Evolutionary conservation across 2,329 filamentous ascomycete genomes (phyloP).

Genomic region (Fusarium poae): DNA sequence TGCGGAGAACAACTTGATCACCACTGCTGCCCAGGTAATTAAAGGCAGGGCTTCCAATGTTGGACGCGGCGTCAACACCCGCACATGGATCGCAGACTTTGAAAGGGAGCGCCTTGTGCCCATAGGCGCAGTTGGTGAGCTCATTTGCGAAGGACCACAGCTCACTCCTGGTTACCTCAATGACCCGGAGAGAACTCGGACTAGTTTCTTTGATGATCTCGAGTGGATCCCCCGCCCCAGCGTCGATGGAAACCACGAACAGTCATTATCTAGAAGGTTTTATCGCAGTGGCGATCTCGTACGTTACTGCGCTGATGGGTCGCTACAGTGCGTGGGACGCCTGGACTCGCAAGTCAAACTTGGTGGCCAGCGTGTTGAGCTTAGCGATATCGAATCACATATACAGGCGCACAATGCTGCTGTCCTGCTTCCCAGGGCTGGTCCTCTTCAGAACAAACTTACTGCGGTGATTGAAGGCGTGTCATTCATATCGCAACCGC

Average conservation of each 20-base stretch:
- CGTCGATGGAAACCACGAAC: not conserved
- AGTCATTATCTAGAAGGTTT: not conserved
- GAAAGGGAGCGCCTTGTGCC: not conserved
- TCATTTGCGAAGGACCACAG: not conserved
- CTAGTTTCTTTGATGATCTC: not conserved
- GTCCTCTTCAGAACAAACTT: not conserved
- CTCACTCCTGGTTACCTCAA: not conserved
- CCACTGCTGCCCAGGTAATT: not conserved
- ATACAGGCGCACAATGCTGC: not conserved
- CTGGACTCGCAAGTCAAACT: not conserved
- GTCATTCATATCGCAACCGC: not conserved
- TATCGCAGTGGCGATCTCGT: slow-evolving; percentile 1
- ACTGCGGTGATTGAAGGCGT: not conserved
- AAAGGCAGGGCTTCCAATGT: not conserved
- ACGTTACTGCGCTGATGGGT: slow-evolving; percentile 1
- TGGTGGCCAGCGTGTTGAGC: not conserved
- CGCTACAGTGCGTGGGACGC: not conserved
- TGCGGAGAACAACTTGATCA: not conserved
- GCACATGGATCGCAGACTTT: not conserved
- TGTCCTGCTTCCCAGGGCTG: not conserved
- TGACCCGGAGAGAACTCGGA: not conserved
- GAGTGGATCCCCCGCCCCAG: not conserved
- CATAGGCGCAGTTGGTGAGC: not conserved
- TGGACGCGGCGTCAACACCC: not conserved
- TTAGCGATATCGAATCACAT: not conserved